These are phyloP conservation scores for Plantago coronopus DNA, from an alignment of 305 asterid species.

Conservation along the genomic window DNA sequence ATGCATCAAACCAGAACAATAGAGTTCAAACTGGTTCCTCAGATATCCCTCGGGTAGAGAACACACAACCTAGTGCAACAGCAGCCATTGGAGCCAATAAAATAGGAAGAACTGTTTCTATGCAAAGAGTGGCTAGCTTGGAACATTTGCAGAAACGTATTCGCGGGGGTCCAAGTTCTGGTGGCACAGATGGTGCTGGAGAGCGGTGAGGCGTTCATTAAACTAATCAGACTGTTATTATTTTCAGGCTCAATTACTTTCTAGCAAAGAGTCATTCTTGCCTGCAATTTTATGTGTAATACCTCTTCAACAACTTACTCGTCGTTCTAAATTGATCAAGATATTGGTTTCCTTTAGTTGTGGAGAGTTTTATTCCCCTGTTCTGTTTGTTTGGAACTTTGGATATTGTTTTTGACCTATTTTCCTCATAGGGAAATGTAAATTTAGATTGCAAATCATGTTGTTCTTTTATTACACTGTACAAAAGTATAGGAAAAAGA, in stretches of 20 bases:
- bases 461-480: too few relatives aligned
- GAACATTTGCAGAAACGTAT: constrained; percentile 86
- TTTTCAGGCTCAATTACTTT: background rate
- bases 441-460: background rate
- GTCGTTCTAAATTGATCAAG: background rate
- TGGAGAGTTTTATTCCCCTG: background rate
- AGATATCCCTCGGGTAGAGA: constrained; percentile 43
- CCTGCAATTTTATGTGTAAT: constrained; percentile 3
- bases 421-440: background rate
- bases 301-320: background rate
- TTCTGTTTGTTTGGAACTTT: too few relatives aligned
- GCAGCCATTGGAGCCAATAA: constrained; percentile 30
- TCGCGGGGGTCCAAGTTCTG: constrained; percentile 43
- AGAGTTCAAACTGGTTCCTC: constrained; percentile 42
- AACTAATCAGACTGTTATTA: background rate
- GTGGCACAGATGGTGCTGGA: constrained; percentile 38
- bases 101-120: constrained; percentile 62
- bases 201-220: constrained; percentile 28
- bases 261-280: constrained; percentile 8
- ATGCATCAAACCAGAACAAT: constrained; percentile 35
- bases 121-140: constrained; percentile 92
- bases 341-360: background rate
- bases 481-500: too few relatives aligned
- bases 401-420: background rate
- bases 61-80: constrained; percentile 24